A percentile compares a stretch with the other conserved stretches of the same genome.
phyloP scores from a whole-genome alignment of 768 basidiomycete species.

The Tubosaeta sp. region DNA sequence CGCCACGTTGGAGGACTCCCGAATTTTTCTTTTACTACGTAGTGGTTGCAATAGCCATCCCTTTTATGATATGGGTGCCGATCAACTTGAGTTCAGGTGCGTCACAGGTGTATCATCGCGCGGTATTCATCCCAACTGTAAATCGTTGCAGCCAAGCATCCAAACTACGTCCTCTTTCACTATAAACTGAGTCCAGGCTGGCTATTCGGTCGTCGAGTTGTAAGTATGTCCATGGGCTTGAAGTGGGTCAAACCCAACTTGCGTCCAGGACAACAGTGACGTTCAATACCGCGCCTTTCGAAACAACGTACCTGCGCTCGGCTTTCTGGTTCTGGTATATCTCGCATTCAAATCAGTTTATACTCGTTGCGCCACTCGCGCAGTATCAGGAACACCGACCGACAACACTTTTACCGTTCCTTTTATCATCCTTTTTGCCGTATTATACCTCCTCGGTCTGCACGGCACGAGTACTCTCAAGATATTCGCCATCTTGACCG shows the following conservation, averaged over 20 bases:
- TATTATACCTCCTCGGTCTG: conserved; percentile 61
- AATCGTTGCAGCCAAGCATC: conserved; percentile 54
- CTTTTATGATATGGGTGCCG: conserved; percentile 75
- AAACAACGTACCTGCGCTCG: conserved; percentile 65
- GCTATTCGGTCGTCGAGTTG: conserved; percentile 75
- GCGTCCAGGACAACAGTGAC: conserved; percentile 85
- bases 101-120: conserved; percentile 29
- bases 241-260: background rate
- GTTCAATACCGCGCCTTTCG: conserved; percentile 88
- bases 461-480: conserved; percentile 84
- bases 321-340: conserved; percentile 46
- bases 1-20: conserved; percentile 67
- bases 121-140: background rate
- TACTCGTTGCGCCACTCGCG: conserved; percentile 25
- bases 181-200: conserved; percentile 66
- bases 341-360: conserved; percentile 53
- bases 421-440: conserved; percentile 58
- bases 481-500: conserved; percentile 61
- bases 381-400: conserved; percentile 24
- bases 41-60: conserved; percentile 56
- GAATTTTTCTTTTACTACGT: conserved; percentile 81
- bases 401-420: conserved; percentile 41
- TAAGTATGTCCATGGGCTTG: conserved; percentile 39
- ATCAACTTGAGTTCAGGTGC: conserved; percentile 68
- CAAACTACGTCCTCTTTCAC: conserved; percentile 65